Conservation (phyloP, 805 yeast species). For the Debaryomyces castellii region DNA sequence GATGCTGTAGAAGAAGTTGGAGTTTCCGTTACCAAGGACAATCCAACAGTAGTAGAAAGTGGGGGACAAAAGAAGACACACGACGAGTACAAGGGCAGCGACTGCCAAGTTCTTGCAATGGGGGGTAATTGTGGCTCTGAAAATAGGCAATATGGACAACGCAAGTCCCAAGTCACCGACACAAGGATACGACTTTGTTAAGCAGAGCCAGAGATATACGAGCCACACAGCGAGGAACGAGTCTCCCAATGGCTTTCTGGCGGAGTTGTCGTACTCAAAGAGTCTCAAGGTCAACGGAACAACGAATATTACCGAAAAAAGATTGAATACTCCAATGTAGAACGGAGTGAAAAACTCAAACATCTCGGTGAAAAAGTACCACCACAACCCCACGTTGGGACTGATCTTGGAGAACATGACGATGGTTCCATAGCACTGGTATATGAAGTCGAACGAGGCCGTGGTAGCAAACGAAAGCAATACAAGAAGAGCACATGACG, state of each 20-base stretch:
- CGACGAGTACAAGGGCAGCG: constrained; percentile 46
- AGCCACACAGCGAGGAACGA: constrained; percentile 56
- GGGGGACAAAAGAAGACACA: constrained; percentile 70
- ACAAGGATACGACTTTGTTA: constrained; percentile 84
- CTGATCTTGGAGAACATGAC: constrained; percentile 66
- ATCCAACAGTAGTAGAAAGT: constrained; percentile 94
- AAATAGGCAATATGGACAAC: constrained; percentile 36
- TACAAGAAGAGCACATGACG: constrained; percentile 19
- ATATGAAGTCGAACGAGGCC: constrained; percentile 25
- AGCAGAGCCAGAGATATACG: constrained; percentile 45
- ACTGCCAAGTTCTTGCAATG: constrained; percentile 47
- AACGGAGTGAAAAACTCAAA: constrained; percentile 85
- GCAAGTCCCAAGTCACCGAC: constrained; percentile 66
- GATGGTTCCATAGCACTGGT: constrained; percentile 51
- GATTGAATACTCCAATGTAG: constrained; percentile 79
- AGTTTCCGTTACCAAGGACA: constrained; percentile 88
- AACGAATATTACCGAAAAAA: constrained; percentile 64
- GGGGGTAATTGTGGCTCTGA: constrained; percentile 48
- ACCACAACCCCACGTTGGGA: constrained; percentile 96
- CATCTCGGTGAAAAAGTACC: constrained; percentile 97
- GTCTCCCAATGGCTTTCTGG: constrained; percentile 30
- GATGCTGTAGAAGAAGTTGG: constrained; percentile 94
- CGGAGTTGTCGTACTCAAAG: constrained; percentile 18
- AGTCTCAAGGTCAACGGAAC: constrained; percentile 77
- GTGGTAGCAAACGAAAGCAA: constrained; percentile 24